Base-by-base conservation (phyloP, 108 stramenopile species). In the Fragilaria radians region DNA sequence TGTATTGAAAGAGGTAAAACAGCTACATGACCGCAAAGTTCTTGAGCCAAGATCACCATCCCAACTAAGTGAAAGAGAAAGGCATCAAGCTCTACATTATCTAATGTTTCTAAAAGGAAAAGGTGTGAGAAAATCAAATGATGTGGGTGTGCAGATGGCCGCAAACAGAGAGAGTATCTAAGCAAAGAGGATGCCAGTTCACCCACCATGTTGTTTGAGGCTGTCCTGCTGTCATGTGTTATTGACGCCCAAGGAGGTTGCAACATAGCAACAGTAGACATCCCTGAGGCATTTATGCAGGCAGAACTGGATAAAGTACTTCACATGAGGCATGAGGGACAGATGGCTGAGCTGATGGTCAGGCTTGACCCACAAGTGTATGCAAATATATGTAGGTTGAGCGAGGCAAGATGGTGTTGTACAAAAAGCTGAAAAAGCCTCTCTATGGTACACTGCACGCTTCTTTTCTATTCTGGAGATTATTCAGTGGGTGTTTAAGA, bases 261-360 rank as follows among this genome's bases (percentile, higher is more conserved):
- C 23, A 54, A 74, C 5, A 53, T 71, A 0, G 62, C 53, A 0
- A 63, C 54, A 4, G 48, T 48, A n/a, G 77, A 79, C 18, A 56
- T 79, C 1, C 73, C 69, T 0, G 61, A 61, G 24, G 73, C 77
- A 0, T 79, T 79, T 49, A 46, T 78, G 21, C 77, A 78, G 30
- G 32, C 67, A 27, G 23, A 57, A 0, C 50, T 31, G 7, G 63
- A 74, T 32, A 52, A 70, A 5, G 65, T 46, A 21, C 32, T 53
- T 2, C 28, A 32, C 62, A 3, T 66, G 47, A 19, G 27, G 48
- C 27, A 59, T n/a, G 25, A 19, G 9, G 70, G 70, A 45, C 32
- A 22, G 46, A 59, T 65, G 36, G 57, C 48, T 9, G 58, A 59
- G 9, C 7, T 65, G 32, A 33, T 65, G 14, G 3, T 14, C 5